Evolutionary conservation across 345 rosid genomes (phyloP).

Genomic region (Syzygium oleosum): DNA sequence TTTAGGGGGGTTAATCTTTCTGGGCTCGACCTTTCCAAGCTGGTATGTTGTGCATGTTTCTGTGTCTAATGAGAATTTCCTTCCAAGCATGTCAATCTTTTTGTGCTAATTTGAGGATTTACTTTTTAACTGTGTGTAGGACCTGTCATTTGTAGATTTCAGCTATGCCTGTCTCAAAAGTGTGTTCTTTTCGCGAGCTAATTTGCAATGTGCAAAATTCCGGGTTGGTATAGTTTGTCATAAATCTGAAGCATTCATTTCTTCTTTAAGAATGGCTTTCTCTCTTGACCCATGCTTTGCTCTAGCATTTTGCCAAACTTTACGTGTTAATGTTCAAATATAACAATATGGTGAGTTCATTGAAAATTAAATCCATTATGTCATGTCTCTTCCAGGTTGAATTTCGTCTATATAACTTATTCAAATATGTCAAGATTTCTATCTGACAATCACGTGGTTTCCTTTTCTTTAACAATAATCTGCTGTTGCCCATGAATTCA

Average conservation of each 20-base stretch:
- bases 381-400: neutral
- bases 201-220: constrained; percentile 80
- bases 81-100: neutral
- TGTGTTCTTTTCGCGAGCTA: constrained; percentile 88
- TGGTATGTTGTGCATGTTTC: constrained; percentile 36
- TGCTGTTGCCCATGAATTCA: neutral
- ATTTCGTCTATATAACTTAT: neutral
- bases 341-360: neutral
- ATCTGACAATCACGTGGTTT: neutral
- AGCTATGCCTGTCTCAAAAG: constrained; percentile 78
- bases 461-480: neutral
- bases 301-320: neutral
- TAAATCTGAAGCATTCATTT: neutral
- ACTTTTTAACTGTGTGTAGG: constrained; percentile 32
- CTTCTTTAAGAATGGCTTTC: neutral
- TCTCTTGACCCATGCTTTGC: neutral
- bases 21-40: constrained; percentile 87
- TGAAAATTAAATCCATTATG: neutral
- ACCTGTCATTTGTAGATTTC: constrained; percentile 76
- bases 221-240: constrained; percentile 35
- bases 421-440: neutral
- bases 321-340: neutral
- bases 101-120: neutral
- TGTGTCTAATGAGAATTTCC: neutral
- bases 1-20: constrained; percentile 86